Percentiles rank a stretch among this genome's conserved stretches.
These are phyloP conservation scores for Diphasiastrum complanatum DNA, from an alignment of 83 land plant species.

Conservation along the genomic window DNA sequence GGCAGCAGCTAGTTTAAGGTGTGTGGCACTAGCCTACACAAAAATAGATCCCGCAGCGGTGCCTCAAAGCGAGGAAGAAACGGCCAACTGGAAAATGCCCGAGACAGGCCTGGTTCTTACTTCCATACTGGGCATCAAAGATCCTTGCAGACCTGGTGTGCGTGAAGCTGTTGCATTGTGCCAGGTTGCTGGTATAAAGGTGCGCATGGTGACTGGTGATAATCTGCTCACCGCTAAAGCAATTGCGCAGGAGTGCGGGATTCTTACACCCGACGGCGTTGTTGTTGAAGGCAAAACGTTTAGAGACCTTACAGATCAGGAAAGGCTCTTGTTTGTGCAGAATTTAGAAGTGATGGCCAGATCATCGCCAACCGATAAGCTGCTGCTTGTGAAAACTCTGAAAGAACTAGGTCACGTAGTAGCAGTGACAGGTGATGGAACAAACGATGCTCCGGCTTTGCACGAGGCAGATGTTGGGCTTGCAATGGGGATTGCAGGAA, in stretches of 20 bases:
- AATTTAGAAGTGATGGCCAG: neutral
- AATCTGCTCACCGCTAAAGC: conserved; percentile 9
- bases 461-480: conserved; percentile 2
- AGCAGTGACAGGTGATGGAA: neutral
- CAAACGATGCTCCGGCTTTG: neutral
- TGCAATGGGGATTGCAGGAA: neutral
- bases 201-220: conserved; percentile 17
- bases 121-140: conserved; percentile 1
- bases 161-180: conserved; percentile 2
- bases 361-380: conserved; percentile 1
- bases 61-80: neutral
- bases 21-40: conserved; percentile 7
- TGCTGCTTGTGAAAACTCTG: conserved; percentile 1
- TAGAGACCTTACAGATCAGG: neutral
- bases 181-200: conserved; percentile 11
- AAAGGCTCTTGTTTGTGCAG: too few species aligned
- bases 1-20: neutral
- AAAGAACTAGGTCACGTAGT: neutral
- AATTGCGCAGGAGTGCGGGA: conserved; percentile 13
- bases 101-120: conserved; percentile 1
- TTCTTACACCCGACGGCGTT: neutral
- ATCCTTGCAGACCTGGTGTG: conserved; percentile 13
- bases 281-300: conserved; percentile 8
- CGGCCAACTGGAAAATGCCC: too few species aligned
- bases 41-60: neutral